Evolutionary conservation across 495 filamentous ascomycete genomes (phyloP), one percentile per base, ranked within the genome.

Genomic region (Penicillium malachiteum): DNA sequence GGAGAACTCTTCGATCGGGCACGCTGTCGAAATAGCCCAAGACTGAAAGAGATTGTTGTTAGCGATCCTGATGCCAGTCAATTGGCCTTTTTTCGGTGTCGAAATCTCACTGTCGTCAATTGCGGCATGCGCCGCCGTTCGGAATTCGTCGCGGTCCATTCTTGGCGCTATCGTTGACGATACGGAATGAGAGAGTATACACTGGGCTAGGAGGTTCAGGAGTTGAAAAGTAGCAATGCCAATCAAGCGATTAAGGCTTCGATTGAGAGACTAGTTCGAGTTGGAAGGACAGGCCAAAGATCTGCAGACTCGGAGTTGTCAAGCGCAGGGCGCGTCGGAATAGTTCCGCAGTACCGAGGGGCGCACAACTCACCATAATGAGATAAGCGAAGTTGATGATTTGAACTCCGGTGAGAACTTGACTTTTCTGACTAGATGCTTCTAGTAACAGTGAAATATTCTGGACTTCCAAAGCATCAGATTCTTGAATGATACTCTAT

Each of bases 61-160:
- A 53, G 34, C 21, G 14, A 5, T n/a, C 38, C 50, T 32, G 16
- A 18, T 21, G 6, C 46, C 14, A 9, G 7, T 4, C 16, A 13
- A 14, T 18, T 0, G 4, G 3, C 6, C 18, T 34, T 5, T 30
- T 35, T 7, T 43, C 16, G 10, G 3, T 3, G 18, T 41, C 40
- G 9, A n/a, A 33, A 34, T 74, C 85, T 65, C 70, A 91, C 92
- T 96, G 33, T 96, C 89, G 47, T 96, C 88, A 59, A 96, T 84
- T 33, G 88, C 87, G 34, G 89, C 81, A 54, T 89, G 82, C 32
- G 91, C 94, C 38, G 93, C 92, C 55, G 84, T 80, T 48, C 86
- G 76, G 74, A 97, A 97, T 51, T 89, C 84, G 41, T 87, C 77
- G 17, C 88, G 87, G 64, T 97, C 85, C 93, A 97, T 97, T 12